These are phyloP conservation scores for Wallacemonas sp. DNA, from an alignment of 208 protist genomes.

Conservation along the genomic window DNA sequence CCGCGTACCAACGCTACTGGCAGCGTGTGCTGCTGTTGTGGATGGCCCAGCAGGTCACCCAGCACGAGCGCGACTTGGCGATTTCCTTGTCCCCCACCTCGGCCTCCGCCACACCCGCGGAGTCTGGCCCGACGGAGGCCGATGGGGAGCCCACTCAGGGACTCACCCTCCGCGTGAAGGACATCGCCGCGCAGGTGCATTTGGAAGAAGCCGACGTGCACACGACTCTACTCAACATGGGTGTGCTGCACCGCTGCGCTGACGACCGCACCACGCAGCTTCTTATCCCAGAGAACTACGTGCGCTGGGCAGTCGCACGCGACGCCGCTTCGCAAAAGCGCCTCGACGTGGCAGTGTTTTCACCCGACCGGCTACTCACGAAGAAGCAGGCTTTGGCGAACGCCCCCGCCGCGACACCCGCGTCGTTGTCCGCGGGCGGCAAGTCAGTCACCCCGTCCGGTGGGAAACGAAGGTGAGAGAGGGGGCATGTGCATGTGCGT, in stretches of 20 bases:
- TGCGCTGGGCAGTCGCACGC: conserved; percentile 31
- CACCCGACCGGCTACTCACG: conserved; percentile 27
- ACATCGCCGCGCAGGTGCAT: conserved; percentile 56
- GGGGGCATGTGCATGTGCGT: neutral
- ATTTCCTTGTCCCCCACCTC: conserved; percentile 12
- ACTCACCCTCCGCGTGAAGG: conserved; percentile 24
- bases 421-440: too few relatives aligned
- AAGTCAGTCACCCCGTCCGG: too few relatives aligned
- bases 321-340: conserved; percentile 21
- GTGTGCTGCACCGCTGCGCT: conserved; percentile 73
- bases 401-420: neutral
- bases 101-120: neutral
- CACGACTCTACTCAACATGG: conserved; percentile 62
- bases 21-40: conserved; percentile 51
- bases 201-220: conserved; percentile 83
- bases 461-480: neutral
- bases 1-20: conserved; percentile 93
- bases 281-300: conserved; percentile 57
- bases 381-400: conserved; percentile 2
- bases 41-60: conserved; percentile 34
- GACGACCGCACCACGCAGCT: conserved; percentile 61
- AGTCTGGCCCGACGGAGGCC: neutral
- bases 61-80: conserved; percentile 11
- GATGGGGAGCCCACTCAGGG: neutral
- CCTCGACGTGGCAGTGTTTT: conserved; percentile 37